phyloP scores from a whole-genome alignment of 768 basidiomycete genomes.

The Trametes cingulata region DNA sequence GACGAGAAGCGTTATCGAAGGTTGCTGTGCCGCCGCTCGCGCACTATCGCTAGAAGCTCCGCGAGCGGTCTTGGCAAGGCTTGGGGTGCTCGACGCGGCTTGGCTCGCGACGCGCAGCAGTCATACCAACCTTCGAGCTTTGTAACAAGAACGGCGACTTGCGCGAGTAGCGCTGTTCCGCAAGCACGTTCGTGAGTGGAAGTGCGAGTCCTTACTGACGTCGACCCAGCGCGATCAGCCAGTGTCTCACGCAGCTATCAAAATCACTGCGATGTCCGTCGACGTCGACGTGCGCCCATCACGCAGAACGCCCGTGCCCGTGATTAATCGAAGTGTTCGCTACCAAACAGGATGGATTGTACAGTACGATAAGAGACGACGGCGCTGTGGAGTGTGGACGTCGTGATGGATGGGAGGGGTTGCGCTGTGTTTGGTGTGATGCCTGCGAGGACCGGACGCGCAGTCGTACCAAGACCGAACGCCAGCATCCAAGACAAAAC shows the following conservation, averaged over 20 bases:
- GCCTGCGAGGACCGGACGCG: neutral
- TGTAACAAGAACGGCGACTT: too few relatives aligned
- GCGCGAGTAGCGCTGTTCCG: too few relatives aligned
- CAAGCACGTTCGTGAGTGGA: too few relatives aligned
- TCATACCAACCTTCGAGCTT: too few relatives aligned
- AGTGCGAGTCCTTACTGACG: too few relatives aligned
- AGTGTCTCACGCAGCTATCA: too few relatives aligned
- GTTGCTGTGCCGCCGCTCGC: neutral
- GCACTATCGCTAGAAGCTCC: neutral
- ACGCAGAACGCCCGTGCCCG: too few relatives aligned
- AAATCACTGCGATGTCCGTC: too few relatives aligned
- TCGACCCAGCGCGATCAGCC: too few relatives aligned
- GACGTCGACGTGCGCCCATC: too few relatives aligned
- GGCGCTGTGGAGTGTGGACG: too few relatives aligned
- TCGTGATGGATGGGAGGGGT: neutral
- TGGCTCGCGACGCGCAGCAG: neutral
- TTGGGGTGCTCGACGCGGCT: slow-evolving; percentile 11
- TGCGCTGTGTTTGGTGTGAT: neutral
- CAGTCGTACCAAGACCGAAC: neutral
- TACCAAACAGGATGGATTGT: neutral
- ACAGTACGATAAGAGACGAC: neutral
- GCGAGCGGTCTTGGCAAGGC: slow-evolving; percentile 7
- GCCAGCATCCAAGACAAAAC: neutral
- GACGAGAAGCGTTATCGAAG: neutral
- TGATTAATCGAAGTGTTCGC: neutral